Percentiles rank a stretch among this genome's conserved stretches.
Conservation (phyloP, 192 early-diverging fungal species). For the Radiomyces spectabilis region DNA sequence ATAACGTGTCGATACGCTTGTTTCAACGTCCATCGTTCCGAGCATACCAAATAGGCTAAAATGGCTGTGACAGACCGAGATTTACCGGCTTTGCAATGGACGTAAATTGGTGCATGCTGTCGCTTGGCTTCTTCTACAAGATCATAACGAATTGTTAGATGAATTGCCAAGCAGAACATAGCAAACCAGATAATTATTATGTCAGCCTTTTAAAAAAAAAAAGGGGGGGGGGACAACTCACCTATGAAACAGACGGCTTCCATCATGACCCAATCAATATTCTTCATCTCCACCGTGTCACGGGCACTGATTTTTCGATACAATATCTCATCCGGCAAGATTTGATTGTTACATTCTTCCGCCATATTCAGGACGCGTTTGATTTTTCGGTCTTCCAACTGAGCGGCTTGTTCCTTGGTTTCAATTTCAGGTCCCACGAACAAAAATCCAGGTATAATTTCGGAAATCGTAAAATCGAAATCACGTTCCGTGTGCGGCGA, state of each 20-base stretch:
- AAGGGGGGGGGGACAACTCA: no score
- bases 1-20: constrained; percentile 62
- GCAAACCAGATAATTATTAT: no score
- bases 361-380: constrained; percentile 73
- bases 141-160: no score
- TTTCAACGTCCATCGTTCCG: constrained; percentile 53
- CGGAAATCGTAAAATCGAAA: constrained; percentile 36
- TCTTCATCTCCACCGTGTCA: constrained; percentile 62
- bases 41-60: constrained; percentile 56
- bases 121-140: constrained; percentile 25
- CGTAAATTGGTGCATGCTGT: constrained; percentile 50
- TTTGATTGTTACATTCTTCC: constrained; percentile 49
- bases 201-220: no score
- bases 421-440: constrained; percentile 57
- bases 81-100: constrained; percentile 73
- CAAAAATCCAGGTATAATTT: constrained; percentile 51
- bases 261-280: constrained; percentile 53
- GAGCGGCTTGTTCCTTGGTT: constrained; percentile 45
- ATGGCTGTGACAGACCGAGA: constrained; percentile 64
- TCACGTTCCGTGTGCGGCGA: constrained; percentile 20
- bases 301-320: constrained; percentile 44
- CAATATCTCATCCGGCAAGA: constrained; percentile 20
- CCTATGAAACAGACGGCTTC: constrained; percentile 62
- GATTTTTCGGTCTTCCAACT: constrained; percentile 43
- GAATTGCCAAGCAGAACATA: no score